Percentiles rank a stretch among this genome's conserved stretches.
These are phyloP conservation scores for Lipomyces yamanashiensis DNA, from an alignment of 805 yeast species.

Conservation along the genomic window DNA sequence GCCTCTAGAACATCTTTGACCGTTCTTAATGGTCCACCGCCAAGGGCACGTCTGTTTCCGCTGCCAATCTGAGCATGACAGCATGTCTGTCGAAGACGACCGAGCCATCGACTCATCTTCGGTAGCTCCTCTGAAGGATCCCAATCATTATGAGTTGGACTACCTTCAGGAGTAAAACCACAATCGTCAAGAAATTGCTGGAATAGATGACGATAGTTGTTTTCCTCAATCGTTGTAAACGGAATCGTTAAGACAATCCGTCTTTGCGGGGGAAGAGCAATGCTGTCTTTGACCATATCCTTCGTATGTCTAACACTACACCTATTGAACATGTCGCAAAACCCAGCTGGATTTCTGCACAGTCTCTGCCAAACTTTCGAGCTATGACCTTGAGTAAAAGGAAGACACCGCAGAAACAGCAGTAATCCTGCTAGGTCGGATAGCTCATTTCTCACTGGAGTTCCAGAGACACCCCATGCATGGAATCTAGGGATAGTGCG, in stretches of 20 bases:
- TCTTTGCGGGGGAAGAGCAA: conserved; percentile 76
- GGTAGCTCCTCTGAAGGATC: conserved; percentile 32
- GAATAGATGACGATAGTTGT: conserved; percentile 71
- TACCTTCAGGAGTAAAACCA: conserved; percentile 46
- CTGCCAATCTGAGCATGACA: conserved; percentile 64
- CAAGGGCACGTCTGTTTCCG: conserved; percentile 41
- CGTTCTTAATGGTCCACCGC: conserved; percentile 50
- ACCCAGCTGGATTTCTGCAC: conserved; percentile 49
- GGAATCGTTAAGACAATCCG: conserved; percentile 72
- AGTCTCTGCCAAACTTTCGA: conserved; percentile 51
- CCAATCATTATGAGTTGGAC: conserved; percentile 30
- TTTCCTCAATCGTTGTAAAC: conserved; percentile 82
- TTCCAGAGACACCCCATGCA: conserved; percentile 97
- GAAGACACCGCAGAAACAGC: conserved; percentile 67
- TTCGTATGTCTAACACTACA: conserved; percentile 82
- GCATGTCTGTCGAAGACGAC: conserved; percentile 73
- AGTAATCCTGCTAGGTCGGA: conserved; percentile 73
- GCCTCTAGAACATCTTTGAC: conserved; percentile 70
- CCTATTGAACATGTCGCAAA: conserved; percentile 56
- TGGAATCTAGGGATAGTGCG: conserved; percentile 80
- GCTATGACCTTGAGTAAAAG: conserved; percentile 55
- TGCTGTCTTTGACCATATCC: conserved; percentile 76
- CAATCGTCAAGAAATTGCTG: conserved; percentile 61
- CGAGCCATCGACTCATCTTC: conserved; percentile 65
- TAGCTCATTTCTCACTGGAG: conserved; percentile 74